Evolutionary conservation across 805 yeast genomes (phyloP), one percentile per base, ranked within the genome.

Genomic region (Hanseniaspora meyeri): DNA sequence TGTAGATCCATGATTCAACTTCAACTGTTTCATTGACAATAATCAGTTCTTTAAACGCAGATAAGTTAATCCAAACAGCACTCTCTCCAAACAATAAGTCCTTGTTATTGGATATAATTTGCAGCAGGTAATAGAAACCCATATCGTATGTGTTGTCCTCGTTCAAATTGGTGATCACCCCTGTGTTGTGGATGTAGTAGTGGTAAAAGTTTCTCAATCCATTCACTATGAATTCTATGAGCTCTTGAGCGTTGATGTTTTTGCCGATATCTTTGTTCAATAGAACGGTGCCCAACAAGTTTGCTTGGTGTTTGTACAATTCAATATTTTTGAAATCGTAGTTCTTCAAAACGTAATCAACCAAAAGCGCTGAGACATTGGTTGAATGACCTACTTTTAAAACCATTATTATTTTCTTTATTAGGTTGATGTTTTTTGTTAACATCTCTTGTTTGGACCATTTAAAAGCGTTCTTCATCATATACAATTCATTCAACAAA

Each of bases 371-470:
- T 5, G 36, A 17, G 7, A 45, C n/a, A 31, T 45, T 29, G 37
- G 24, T 20, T 24, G 49, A 17, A 11, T 24, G n/a, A 14, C 27
- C 19, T 8, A 37, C 10, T 5, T 38, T 38, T 11, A 52, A 17
- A 12, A 52, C 24, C 31, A 45, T 17, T 8, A 38, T 19, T 1
- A 52, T 9, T 20, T 45, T 52, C 16, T 46, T 16, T 12, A 52
- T 36, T 7, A 52, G 6, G 9, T 14, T 29, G 9, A 45, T 51
- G 29, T 43, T 52, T 20, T 37, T 45, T 3, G 31, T 27, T 3
- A 45, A 11, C 16, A 52, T 17, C 39, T 52, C 56, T 45, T 52
- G 56, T 20, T 52, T 52, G 10, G 56, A 52, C 56, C 56, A 52
- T 12, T 52, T 52, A 39, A 52, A 52, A 0, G 50, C 8, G 16